Conservation (phyloP, 495 filamentous ascomycete species). For the Tetracladium marchalianum region DNA sequence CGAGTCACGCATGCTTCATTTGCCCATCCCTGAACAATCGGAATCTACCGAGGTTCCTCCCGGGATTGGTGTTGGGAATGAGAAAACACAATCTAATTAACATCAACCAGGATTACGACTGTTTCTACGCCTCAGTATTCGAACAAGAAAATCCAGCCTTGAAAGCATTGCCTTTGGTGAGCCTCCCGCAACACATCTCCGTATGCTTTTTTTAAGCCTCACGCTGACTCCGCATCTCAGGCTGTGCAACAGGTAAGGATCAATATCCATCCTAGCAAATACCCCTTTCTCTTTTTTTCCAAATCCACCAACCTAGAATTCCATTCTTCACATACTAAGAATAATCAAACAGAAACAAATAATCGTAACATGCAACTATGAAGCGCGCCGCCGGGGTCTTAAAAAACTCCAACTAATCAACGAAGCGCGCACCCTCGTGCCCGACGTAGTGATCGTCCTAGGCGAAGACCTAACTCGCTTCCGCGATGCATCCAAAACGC, state of each 20-base stretch:
- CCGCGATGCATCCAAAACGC: conserved; percentile 71
- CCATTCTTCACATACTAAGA: conserved; percentile 52
- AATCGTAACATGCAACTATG: conserved; percentile 92
- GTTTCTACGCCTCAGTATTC: conserved; percentile 87
- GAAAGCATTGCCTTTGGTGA: conserved; percentile 54
- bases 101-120: conserved; percentile 66
- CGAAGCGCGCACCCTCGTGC: conserved; percentile 72
- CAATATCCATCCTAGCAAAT: not conserved
- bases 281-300: not conserved
- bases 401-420: conserved; percentile 74
- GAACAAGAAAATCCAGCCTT: conserved; percentile 69
- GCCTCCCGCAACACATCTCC: not conserved
- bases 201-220: not conserved
- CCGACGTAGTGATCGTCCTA: conserved; percentile 73
- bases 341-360: conserved; percentile 56
- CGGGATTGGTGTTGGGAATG: not conserved
- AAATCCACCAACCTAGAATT: conserved; percentile 3
- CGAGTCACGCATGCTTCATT: not conserved
- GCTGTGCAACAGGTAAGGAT: conserved; percentile 51
- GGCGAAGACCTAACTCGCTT: conserved; percentile 84
- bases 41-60: not conserved
- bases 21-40: not conserved
- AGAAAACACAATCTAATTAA: conserved; percentile 7
- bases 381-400: conserved; percentile 65
- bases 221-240: conserved; percentile 13